These are phyloP conservation scores for Sphagnum magellanicum DNA, from an alignment of 228 moss, liverwort and hornwort genomes.

Conservation along the genomic window DNA sequence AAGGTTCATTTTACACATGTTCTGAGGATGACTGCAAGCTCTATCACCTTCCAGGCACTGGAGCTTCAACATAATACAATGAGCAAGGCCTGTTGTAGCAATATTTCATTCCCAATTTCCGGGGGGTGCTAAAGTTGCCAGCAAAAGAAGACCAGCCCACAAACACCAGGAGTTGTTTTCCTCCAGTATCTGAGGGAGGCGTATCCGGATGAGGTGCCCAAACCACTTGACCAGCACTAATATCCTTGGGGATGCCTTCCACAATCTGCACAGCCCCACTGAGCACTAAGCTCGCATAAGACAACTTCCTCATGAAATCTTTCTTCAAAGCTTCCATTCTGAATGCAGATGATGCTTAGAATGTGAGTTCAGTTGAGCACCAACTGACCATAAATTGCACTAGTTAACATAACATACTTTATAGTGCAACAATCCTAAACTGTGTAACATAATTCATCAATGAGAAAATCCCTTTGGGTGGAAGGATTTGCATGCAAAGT, in stretches of 20 bases:
- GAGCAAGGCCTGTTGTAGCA: constrained; percentile 93
- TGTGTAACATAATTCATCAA: no score
- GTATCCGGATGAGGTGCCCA: constrained; percentile 61
- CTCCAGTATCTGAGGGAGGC: constrained; percentile 22
- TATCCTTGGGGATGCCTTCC: constrained; percentile 71
- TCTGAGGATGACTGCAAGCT: no score
- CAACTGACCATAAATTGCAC: no score
- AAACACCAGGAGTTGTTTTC: constrained; percentile 62
- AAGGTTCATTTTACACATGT: no score
- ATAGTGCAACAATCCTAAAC: no score
- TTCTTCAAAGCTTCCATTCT: neutral
- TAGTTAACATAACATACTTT: no score
- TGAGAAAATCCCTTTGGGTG: no score
- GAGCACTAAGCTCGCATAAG: constrained; percentile 43
- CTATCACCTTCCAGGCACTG: constrained; percentile 39
- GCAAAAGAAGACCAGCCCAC: constrained; percentile 90
- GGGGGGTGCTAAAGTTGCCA: constrained; percentile 74
- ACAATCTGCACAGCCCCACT: constrained; percentile 88
- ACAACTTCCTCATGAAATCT: neutral
- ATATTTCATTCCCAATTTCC: constrained; percentile 96
- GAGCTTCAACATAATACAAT: constrained; percentile 73
- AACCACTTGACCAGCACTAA: constrained; percentile 95
- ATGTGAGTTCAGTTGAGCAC: no score
- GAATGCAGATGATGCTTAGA: neutral
- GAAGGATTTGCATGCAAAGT: no score